Percentiles rank a stretch among this genome's conserved stretches.
These are phyloP conservation scores for Podaxis sp. DNA, from an alignment of 768 basidiomycete genomes.

Conservation along the genomic window DNA sequence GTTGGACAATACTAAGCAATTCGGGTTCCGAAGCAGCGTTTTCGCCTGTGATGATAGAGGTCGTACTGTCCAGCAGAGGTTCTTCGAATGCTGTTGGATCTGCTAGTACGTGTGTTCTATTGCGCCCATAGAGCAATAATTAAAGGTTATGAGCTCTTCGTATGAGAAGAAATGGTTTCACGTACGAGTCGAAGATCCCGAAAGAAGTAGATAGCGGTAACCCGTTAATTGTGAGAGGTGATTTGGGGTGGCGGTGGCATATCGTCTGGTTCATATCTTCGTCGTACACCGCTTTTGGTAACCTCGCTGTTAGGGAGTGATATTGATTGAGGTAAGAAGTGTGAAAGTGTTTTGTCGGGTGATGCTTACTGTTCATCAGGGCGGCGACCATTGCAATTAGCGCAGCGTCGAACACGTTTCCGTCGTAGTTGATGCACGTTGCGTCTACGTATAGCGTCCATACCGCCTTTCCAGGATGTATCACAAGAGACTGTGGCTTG, in stretches of 20 bases:
- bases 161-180: conserved; percentile 10
- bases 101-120: conserved; percentile 63
- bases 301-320: conserved; percentile 44
- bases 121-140: not conserved
- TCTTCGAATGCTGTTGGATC: conserved; percentile 94
- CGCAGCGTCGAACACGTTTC: conserved; percentile 91
- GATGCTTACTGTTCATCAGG: conserved; percentile 71
- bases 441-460: conserved; percentile 97
- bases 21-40: conserved; percentile 27
- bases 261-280: conserved; percentile 62
- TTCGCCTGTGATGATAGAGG: conserved; percentile 63
- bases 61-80: conserved; percentile 71
- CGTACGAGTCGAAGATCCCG: conserved; percentile 82
- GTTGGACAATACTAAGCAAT: conserved; percentile 53
- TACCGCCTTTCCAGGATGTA: conserved; percentile 74
- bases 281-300: conserved; percentile 73
- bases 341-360: not conserved
- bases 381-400: conserved; percentile 87
- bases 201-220: conserved; percentile 61
- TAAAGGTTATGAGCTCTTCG: not conserved
- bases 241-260: conserved; percentile 46
- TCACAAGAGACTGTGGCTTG: conserved; percentile 69
- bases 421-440: conserved; percentile 96
- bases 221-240: conserved; percentile 39
- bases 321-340: not conserved